Conservation (phyloP, 1,284 basidiomycete species). For the Boletus holoroseus region DNA sequence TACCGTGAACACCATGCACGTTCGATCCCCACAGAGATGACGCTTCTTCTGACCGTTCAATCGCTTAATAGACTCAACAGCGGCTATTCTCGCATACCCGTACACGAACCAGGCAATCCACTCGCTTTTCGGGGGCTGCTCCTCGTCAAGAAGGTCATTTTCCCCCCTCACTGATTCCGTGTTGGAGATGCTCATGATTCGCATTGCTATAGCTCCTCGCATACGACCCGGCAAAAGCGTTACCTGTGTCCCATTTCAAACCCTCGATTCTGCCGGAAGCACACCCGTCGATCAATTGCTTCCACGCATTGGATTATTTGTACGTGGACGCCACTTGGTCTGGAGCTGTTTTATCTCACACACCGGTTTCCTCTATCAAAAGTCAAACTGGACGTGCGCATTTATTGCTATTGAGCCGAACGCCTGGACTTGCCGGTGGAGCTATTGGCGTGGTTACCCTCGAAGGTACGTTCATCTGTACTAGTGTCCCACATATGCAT, state of each 20-base stretch:
- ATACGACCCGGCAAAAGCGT: conserved; percentile 81
- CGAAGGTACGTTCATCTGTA: conserved; percentile 46
- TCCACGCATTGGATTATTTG: conserved; percentile 85
- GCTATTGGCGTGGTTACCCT: conserved; percentile 79
- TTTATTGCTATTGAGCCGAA: conserved; percentile 79
- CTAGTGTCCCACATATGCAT: background rate
- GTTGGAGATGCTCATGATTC: background rate
- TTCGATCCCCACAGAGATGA: conserved; percentile 5
- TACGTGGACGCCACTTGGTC: conserved; percentile 32
- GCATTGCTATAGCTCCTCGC: conserved; percentile 54
- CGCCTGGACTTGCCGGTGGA: conserved; percentile 76
- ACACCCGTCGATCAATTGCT: conserved; percentile 77
- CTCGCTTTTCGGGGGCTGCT: conserved; percentile 83
- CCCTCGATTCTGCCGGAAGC: conserved; percentile 91
- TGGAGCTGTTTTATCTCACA: conserved; percentile 29
- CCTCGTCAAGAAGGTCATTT: conserved; percentile 71
- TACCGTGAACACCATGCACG: conserved; percentile 69
- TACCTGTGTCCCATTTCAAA: conserved; percentile 69
- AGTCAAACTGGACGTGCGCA: conserved; percentile 96
- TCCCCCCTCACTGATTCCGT: background rate
- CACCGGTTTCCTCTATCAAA: conserved; percentile 24
- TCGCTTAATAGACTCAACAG: conserved; percentile 50
- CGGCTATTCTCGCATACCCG: conserved; percentile 92
- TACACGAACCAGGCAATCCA: conserved; percentile 75
- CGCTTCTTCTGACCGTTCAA: conserved; percentile 6